Conservation (phyloP, 2,329 filamentous ascomycete species). For the Xylariaceae sp. region DNA sequence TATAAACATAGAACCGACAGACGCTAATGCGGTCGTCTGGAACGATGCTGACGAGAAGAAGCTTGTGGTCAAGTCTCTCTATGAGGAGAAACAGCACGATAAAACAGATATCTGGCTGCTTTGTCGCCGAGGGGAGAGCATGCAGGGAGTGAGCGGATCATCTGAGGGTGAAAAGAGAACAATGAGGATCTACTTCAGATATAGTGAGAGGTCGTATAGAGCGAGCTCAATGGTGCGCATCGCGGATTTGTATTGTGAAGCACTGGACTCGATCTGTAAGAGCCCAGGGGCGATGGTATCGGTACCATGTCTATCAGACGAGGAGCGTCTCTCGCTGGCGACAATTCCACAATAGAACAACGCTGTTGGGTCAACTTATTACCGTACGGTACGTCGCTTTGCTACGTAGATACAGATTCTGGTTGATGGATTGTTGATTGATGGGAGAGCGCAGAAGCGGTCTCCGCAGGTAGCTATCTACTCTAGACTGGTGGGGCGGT, state of each 20-base stretch:
- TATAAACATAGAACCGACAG: constrained; percentile 2
- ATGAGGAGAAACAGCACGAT: constrained; percentile 2
- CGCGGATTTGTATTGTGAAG: neutral
- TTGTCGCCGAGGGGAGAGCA: neutral
- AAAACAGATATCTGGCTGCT: constrained; percentile 2
- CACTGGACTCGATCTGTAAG: neutral
- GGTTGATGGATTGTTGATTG: too few relatives aligned
- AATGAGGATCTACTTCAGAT: constrained; percentile 1
- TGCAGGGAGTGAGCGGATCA: too few relatives aligned
- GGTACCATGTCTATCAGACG: constrained; percentile 1
- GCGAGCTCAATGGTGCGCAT: neutral
- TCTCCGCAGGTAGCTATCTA: too few relatives aligned
- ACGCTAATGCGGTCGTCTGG: neutral
- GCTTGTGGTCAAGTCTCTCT: neutral
- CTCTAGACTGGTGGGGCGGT: too few relatives aligned
- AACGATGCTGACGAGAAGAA: neutral
- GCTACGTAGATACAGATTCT: too few relatives aligned
- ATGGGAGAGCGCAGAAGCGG: too few relatives aligned
- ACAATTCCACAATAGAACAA: neutral
- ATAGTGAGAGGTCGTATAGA: constrained; percentile 1
- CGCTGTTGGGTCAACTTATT: too few relatives aligned
- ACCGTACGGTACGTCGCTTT: too few relatives aligned
- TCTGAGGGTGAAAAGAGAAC: neutral
- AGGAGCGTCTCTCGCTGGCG: neutral
- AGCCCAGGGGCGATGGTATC: constrained; percentile 1